phyloP scores from a whole-genome alignment of 805 yeast genomes.

The Saturnispora dispora region DNA sequence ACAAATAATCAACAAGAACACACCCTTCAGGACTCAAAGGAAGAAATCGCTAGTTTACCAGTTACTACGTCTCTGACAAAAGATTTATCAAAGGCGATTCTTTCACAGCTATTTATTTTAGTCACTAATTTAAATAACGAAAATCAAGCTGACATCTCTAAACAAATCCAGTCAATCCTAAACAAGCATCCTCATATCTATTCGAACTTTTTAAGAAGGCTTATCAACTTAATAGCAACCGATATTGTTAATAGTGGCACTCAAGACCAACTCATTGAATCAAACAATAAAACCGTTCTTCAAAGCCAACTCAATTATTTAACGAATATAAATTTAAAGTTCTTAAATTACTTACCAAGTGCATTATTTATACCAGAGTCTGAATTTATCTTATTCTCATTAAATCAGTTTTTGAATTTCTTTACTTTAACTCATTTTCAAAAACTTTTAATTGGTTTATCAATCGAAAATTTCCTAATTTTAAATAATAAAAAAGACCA shows the following conservation, averaged over 20 bases:
- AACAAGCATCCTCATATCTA: conserved; percentile 29
- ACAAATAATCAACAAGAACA: neutral
- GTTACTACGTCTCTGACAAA: conserved; percentile 10
- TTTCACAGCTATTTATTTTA: conserved; percentile 47
- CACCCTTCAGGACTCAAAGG: neutral
- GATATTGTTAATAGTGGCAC: conserved; percentile 16
- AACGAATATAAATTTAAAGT: conserved; percentile 14
- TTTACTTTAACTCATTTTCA: conserved; percentile 20
- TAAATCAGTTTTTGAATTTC: conserved; percentile 25
- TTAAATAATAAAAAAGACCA: conserved; percentile 8
- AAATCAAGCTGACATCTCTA: conserved; percentile 31
- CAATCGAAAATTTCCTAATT: conserved; percentile 18
- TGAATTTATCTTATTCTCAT: conserved; percentile 23
- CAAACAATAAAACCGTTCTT: conserved; percentile 17
- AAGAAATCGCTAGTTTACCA: neutral
- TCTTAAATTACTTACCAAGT: conserved; percentile 12
- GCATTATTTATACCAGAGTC: conserved; percentile 18
- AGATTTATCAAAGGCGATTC: conserved; percentile 26
- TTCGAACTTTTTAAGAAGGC: conserved; percentile 25
- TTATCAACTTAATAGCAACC: conserved; percentile 24
- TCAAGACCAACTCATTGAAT: conserved; percentile 16
- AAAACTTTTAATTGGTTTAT: conserved; percentile 20
- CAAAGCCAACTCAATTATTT: conserved; percentile 19
- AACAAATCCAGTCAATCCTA: conserved; percentile 41
- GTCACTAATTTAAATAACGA: conserved; percentile 34